Evolutionary conservation across 2,329 filamentous ascomycete species (phyloP).

Genomic region (Nemania sp.): DNA sequence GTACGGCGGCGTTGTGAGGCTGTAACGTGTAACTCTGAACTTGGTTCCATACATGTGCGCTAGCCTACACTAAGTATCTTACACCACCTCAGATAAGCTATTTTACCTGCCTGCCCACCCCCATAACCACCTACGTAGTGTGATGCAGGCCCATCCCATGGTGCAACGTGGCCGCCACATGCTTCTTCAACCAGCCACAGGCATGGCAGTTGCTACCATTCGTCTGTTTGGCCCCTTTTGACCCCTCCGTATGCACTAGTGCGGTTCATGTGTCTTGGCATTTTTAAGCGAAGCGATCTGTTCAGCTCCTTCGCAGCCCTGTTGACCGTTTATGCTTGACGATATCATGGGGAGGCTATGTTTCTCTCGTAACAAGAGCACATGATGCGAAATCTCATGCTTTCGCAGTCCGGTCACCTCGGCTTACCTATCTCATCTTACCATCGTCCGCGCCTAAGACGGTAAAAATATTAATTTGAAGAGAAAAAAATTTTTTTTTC

Average conservation of each 20-base stretch:
- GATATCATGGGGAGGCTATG: constrained; percentile 1
- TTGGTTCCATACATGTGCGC: constrained; percentile 6
- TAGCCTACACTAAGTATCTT: background rate
- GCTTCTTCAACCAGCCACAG: constrained; percentile 20
- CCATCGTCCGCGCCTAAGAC: background rate
- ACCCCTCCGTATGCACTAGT: background rate
- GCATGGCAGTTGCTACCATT: constrained; percentile 10
- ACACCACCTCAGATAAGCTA: background rate
- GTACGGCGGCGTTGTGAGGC: constrained; percentile 12
- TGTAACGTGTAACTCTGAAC: constrained; percentile 13
- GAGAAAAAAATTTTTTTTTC: too few species aligned
- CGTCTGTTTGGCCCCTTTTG: background rate
- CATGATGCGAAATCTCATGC: constrained; percentile 15
- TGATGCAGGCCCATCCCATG: constrained; percentile 6
- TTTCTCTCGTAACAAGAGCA: background rate
- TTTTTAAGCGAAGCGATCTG: constrained; percentile 6
- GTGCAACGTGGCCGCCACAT: constrained; percentile 29
- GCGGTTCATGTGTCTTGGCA: constrained; percentile 13
- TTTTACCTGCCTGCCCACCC: background rate
- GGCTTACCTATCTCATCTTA: constrained; percentile 10
- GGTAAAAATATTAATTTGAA: too few species aligned
- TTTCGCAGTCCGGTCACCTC: constrained; percentile 21
- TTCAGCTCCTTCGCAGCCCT: constrained; percentile 23
- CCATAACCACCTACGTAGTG: background rate
- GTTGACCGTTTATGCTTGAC: background rate